These are phyloP conservation scores for Rubia peregrina DNA, from an alignment of 305 asterid genomes.

Conservation along the genomic window DNA sequence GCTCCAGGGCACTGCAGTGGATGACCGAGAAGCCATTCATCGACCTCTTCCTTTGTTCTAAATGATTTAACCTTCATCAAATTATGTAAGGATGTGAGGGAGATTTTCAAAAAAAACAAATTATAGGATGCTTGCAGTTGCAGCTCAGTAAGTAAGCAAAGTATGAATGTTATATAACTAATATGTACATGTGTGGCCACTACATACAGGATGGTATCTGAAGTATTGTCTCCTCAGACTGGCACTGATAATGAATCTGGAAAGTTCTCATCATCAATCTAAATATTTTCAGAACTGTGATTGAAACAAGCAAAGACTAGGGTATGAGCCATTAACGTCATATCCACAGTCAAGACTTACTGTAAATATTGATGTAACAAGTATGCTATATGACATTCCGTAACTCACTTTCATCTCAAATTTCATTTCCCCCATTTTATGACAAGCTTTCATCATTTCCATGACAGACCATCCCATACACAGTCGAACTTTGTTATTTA, in stretches of 20 bases:
- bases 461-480: background rate
- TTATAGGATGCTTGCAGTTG: background rate
- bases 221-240: background rate
- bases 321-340: background rate
- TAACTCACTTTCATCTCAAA: background rate
- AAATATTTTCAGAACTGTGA: background rate
- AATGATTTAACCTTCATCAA: conserved; percentile 50
- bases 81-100: background rate
- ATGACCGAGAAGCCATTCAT: conserved; percentile 60
- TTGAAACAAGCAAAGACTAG: background rate
- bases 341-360: background rate
- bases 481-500: background rate
- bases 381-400: background rate
- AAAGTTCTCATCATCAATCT: background rate
- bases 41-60: conserved; percentile 53
- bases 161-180: background rate
- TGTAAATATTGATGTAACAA: background rate
- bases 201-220: background rate
- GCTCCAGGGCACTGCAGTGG: conserved; percentile 77
- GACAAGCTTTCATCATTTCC: background rate
- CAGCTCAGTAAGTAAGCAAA: background rate
- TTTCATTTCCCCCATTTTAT: background rate
- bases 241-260: background rate
- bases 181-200: background rate
- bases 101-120: background rate